Conservation (phyloP, 106 monocot genomes). For the Ottelia alismoides region DNA sequence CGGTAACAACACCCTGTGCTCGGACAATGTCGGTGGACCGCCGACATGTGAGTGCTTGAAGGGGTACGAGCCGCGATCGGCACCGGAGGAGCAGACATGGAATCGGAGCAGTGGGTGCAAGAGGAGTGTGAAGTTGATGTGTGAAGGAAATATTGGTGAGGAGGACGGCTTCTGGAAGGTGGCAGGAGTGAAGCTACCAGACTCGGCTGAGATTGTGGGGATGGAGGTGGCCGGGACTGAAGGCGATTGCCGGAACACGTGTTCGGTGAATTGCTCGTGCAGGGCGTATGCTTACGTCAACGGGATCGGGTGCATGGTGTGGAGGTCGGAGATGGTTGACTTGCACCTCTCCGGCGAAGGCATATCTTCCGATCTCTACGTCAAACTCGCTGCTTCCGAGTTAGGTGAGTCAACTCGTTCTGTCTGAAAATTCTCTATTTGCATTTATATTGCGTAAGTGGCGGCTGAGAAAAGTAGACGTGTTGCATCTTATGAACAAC, state of each 20-base stretch:
- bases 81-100: neutral
- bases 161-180: neutral
- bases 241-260: neutral
- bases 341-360: neutral
- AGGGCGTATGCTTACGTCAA: neutral
- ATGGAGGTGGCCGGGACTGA: neutral
- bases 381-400: no score
- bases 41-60: neutral
- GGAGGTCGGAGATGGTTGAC: neutral
- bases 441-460: no score
- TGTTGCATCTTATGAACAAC: no score
- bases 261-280: neutral
- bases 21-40: neutral
- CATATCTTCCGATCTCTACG: neutral
- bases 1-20: slow-evolving; percentile 2
- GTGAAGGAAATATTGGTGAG: neutral
- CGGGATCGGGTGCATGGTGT: neutral
- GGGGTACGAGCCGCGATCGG: neutral
- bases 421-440: no score
- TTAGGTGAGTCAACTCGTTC: no score
- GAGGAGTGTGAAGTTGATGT: neutral
- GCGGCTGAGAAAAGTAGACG: no score
- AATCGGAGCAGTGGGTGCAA: slow-evolving; percentile 8
- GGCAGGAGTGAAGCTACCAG: neutral
- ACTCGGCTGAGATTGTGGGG: neutral